Evolutionary conservation across 2,329 filamentous ascomycete genomes (phyloP).

Genomic region (Pseudopithomyces maydicus): DNA sequence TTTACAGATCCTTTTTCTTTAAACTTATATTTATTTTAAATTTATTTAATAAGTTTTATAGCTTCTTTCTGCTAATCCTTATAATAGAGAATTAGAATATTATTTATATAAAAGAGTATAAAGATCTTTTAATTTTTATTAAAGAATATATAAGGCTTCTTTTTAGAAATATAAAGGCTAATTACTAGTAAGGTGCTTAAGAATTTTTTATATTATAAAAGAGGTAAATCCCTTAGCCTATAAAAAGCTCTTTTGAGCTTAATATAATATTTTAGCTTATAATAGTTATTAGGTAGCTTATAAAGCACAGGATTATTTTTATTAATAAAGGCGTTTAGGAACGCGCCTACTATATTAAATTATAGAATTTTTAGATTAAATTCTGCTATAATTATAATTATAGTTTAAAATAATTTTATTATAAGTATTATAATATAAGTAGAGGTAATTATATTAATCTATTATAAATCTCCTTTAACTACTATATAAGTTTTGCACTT

Average conservation of each 20-base stretch:
- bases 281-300: background rate
- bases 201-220: background rate
- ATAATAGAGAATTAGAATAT: background rate
- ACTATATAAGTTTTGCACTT: background rate
- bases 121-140: background rate
- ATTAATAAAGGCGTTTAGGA: background rate
- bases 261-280: background rate
- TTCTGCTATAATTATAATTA: background rate
- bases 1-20: background rate
- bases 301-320: background rate
- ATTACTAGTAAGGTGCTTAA: background rate
- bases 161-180: background rate
- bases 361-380: background rate
- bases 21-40: background rate
- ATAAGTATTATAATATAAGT: background rate
- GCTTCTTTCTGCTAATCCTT: background rate
- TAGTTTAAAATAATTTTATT: background rate
- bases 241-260: background rate
- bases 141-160: background rate
- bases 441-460: background rate
- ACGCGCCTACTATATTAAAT: background rate
- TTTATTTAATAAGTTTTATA: background rate
- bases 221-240: background rate
- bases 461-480: background rate
- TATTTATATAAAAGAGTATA: background rate